Percentiles rank a stretch among this genome's conserved stretches.
Evolutionary conservation across 2,329 filamentous ascomycete species (phyloP).

Genomic region (Emmonsiellopsis sp.): DNA sequence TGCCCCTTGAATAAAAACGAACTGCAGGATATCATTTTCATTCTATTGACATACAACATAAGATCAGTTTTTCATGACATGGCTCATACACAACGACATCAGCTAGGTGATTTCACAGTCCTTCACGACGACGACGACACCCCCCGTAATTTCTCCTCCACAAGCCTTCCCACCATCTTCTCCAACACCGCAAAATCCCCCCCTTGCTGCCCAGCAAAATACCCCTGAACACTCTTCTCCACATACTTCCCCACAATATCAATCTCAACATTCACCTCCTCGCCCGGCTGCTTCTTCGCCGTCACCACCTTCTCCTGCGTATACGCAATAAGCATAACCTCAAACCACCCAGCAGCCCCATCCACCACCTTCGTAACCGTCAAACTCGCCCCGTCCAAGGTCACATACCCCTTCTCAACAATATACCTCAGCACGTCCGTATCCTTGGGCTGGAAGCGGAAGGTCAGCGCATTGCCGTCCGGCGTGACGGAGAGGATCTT

Average conservation of each 20-base stretch:
- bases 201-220: constrained; percentile 45
- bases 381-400: constrained; percentile 87
- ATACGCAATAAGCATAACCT: constrained; percentile 96
- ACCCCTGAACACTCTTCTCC: constrained; percentile 73
- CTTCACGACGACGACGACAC: background rate
- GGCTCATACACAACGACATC: too few relatives aligned
- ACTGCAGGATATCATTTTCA: too few relatives aligned
- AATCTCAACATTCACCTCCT: constrained; percentile 84
- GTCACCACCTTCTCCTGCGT: constrained; percentile 88
- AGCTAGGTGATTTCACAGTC: background rate
- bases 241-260: constrained; percentile 65
- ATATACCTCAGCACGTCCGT: constrained; percentile 69
- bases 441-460: constrained; percentile 68
- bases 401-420: constrained; percentile 93
- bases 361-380: constrained; percentile 85
- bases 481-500: constrained; percentile 60
- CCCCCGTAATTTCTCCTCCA: constrained; percentile 56
- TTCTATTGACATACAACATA: too few relatives aligned
- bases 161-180: constrained; percentile 63
- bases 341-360: constrained; percentile 68
- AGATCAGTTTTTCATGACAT: too few relatives aligned
- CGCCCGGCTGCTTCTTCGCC: constrained; percentile 66
- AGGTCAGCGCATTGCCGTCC: constrained; percentile 84
- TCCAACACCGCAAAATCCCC: constrained; percentile 48
- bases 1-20: too few relatives aligned